Base-by-base conservation (phyloP, 305 asterid species). In the Solanum hybrid region DNA sequence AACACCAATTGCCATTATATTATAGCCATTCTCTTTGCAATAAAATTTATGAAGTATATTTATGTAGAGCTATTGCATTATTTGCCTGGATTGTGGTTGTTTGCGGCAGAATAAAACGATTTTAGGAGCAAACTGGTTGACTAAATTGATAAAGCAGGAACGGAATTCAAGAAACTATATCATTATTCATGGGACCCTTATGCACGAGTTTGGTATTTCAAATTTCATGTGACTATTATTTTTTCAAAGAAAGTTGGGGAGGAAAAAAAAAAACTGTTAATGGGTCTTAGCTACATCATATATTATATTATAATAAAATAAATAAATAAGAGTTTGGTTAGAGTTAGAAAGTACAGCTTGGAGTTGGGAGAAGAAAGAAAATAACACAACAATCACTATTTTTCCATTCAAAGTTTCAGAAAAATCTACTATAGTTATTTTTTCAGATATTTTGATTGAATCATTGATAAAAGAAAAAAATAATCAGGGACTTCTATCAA, bases 181-280 rank as follows among this genome's bases (percentile, higher is more conserved):
- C 87, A 51, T 84, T 12, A 51, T 51, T 17, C 42, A 51, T 51
- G 87, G 87, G 75, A 84, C 75, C 75, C 87, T 17, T 38, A 20
- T 84, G 75, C 87, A 84, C 87, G 87, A 84, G 87, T 84, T 84
- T 84, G 87, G 87, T 51, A 51, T 51, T 17, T 46, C 26, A 60
- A 60, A 60, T 60, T 60, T 60, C 71, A 60, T 60, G 71, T 60
- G 71, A 60, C 71, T 60, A 56, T 56, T 60, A 60, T 7, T 29
- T 84, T 46, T 31, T 31, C 75, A 51, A 84, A 51, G 29, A 31
- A 84, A 84, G 75, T 51, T 84, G 40, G 20, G 20, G 73, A 5
- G 73, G 40, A n/a, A 29, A 9, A 31, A 46, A 81, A 82, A 82
- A 24, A 27, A 42, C 87, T 82, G 24, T 82, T 29, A 20, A 82